Evolutionary conservation across 768 basidiomycete species (phyloP), one percentile per base, ranked within the genome.

Genomic region (Rhodotorula kratochvilovae): DNA sequence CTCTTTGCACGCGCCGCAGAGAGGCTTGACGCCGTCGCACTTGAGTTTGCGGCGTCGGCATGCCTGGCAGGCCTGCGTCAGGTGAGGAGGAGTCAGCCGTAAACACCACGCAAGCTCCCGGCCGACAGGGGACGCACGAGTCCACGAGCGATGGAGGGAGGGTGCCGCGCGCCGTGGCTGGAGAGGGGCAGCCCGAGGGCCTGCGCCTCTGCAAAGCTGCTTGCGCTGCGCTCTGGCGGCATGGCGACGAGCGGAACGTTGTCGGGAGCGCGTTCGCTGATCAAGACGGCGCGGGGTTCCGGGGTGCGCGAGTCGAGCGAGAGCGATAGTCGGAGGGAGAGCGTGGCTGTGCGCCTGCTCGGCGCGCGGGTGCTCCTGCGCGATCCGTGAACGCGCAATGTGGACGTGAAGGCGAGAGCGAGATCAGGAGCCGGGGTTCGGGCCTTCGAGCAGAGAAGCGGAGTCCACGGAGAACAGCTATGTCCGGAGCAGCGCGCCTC

Each of bases 41-140:
- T 66, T 66, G 60, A 71, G 60, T 39, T 71, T 71, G 19, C 63
- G 63, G n/a, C 42, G 46, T 21, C 70, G 21, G 55, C 70, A 66
- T 0, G 60, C 36, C 29, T 43, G 29, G 61, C 64, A 71, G 33
- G 70, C 64, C 64, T 63, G 43, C 19, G n/a, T 6, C 3, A 21
- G 21, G 27, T 31, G 17, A 33, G 50, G 39, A 15, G n/a, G 42
- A 61, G 55, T 27, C 6, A 50, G 17, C 25, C 12, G 35, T 23
- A 5, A 36, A 25, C 31, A 12, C 10, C 2, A 16, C 16, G 25
- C 6, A 19, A 10, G 3, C 39, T 15, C n/a, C 8, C n/a, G 33
- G 39, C 12, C 36, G 36, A 45, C 45, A 23, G 13, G 25, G 16
- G 10, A 51, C 67, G 46, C 42, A 66, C 70, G 29, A 63, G 45